Conservation (phyloP, 345 rosid species). For the Citrus mangshanensis region DNA sequence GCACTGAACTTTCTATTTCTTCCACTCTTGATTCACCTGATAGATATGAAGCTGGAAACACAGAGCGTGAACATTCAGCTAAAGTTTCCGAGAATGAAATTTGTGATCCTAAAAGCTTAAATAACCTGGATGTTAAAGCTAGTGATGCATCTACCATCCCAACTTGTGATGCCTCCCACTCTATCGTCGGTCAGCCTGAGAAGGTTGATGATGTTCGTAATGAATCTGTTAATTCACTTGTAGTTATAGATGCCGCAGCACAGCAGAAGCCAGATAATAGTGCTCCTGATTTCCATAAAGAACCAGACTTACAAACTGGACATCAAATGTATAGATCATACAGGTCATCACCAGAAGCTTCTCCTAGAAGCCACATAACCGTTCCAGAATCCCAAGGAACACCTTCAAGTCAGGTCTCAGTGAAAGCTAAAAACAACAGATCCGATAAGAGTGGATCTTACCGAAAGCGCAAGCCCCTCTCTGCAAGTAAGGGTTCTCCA, state of each 20-base stretch:
- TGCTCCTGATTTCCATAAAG: conserved; percentile 39
- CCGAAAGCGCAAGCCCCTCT: conserved; percentile 54
- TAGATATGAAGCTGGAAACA: conserved; percentile 48
- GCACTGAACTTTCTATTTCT: conserved; percentile 84
- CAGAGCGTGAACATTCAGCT: conserved; percentile 35
- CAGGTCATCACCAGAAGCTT: conserved; percentile 53
- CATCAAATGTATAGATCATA: conserved; percentile 37
- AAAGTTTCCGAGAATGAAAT: conserved; percentile 38
- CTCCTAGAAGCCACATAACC: conserved; percentile 58
- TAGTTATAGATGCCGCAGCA: conserved; percentile 23
- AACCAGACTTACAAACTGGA: conserved; percentile 31
- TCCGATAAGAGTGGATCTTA: conserved; percentile 47
- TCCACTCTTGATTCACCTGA: conserved; percentile 91
- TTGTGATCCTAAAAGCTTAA: conserved; percentile 19
- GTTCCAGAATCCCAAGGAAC: conserved; percentile 78
- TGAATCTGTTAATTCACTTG: conserved; percentile 31
- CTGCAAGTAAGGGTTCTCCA: conserved; percentile 55
- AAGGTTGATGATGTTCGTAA: conserved; percentile 25
- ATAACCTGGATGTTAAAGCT: conserved; percentile 34
- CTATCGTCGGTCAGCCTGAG: conserved; percentile 30
- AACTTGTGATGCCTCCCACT: conserved; percentile 17
- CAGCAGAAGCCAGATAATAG: conserved; percentile 32
- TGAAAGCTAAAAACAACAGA: conserved; percentile 47
- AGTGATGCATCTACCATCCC: conserved; percentile 27
- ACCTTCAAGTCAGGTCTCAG: conserved; percentile 78